A percentile compares a stretch with the other conserved stretches of the same genome.
Evolutionary conservation across 495 filamentous ascomycete genomes (phyloP).

Genomic region (Penicillium flavigenum): DNA sequence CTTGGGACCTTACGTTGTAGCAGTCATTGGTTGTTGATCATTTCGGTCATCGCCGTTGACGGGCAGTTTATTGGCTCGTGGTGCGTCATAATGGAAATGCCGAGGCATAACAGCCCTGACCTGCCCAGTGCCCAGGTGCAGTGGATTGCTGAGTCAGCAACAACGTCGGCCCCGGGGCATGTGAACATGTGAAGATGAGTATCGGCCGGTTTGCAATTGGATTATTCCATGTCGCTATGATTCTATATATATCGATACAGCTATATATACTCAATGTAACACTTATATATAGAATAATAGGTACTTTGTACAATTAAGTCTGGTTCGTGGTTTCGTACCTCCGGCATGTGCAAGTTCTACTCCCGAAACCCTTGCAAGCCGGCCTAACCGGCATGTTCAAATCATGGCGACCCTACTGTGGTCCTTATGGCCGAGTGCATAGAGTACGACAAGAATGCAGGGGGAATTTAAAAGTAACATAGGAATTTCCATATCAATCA

Average conservation of each 20-base stretch:
- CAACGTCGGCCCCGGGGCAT: background rate
- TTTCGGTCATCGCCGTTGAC: slow-evolving; percentile 26
- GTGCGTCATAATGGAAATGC: slow-evolving; percentile 35
- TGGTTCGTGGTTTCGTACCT: background rate
- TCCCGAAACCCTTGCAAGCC: background rate
- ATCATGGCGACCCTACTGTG: background rate
- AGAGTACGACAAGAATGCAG: background rate
- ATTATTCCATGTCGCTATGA: background rate
- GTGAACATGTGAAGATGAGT: slow-evolving; percentile 3
- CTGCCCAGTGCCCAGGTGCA: no score
- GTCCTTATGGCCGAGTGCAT: background rate
- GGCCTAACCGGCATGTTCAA: background rate
- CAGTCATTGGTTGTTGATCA: slow-evolving; percentile 20
- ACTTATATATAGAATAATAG: background rate
- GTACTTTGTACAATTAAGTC: background rate
- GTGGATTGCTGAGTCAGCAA: slow-evolving; percentile 3
- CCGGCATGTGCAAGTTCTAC: background rate
- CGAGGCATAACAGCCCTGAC: slow-evolving; percentile 27
- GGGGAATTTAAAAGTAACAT: background rate
- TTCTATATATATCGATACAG: background rate
- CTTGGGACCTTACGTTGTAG: slow-evolving; percentile 10
- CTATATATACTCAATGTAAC: background rate
- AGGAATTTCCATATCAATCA: slow-evolving; percentile 17
- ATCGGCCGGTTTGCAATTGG: background rate
- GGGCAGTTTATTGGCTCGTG: slow-evolving; percentile 15